Evolutionary conservation across 371 early-diverging fungal genomes (phyloP).

Genomic region (Mortierella sp.): DNA sequence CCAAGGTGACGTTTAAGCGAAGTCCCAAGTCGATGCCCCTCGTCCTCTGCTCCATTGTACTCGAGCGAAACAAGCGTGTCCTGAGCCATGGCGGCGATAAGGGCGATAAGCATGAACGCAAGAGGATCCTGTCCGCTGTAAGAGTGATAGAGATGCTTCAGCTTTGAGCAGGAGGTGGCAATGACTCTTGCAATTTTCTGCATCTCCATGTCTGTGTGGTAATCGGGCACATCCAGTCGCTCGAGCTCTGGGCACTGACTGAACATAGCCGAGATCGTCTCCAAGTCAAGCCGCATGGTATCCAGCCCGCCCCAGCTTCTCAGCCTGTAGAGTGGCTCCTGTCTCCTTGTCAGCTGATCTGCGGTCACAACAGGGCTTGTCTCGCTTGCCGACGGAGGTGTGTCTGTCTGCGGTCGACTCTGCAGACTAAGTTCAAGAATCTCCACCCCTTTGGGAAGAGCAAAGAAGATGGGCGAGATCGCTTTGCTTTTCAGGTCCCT

Average conservation of each 20-base stretch:
- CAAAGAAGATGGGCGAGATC: background rate
- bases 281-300: background rate
- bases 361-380: background rate
- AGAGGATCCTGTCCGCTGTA: slow-evolving; percentile 6
- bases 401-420: background rate
- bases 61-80: background rate
- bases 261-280: background rate
- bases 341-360: background rate
- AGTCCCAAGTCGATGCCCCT: background rate
- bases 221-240: background rate
- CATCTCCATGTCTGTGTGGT: background rate
- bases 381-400: background rate
- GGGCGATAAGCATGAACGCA: background rate
- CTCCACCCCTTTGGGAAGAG: background rate
- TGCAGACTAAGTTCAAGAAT: background rate
- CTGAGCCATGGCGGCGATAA: slow-evolving; percentile 2
- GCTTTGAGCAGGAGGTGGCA: background rate
- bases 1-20: background rate
- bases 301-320: background rate
- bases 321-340: background rate
- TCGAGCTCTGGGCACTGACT: background rate
- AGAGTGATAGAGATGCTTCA: background rate
- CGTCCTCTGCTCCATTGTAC: background rate
- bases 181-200: background rate
- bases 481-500: background rate